A percentile compares a stretch with the other conserved stretches of the same genome.
phyloP scores from a whole-genome alignment of 495 filamentous ascomycete species.

The Penicillium bialowiezense region DNA sequence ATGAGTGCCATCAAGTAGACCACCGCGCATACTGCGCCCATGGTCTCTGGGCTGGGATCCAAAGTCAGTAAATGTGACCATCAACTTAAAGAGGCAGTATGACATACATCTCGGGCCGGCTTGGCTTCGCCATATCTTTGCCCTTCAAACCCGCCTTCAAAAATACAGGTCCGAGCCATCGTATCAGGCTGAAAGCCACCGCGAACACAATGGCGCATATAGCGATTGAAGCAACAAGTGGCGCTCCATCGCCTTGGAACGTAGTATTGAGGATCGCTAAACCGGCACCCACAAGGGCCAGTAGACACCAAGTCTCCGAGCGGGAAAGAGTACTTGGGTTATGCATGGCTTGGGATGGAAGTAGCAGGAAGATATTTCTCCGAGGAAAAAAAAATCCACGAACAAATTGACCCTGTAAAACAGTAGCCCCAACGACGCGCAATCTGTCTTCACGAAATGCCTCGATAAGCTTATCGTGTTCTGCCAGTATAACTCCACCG shows the following conservation, averaged over 20 bases:
- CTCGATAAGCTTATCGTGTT: constrained; percentile 29
- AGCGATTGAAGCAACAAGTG: constrained; percentile 82
- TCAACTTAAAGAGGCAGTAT: background rate
- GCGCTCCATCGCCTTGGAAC: constrained; percentile 81
- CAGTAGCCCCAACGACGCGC: no score
- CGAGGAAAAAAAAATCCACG: background rate
- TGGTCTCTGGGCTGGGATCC: constrained; percentile 74
- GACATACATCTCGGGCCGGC: constrained; percentile 68
- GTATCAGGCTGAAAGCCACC: constrained; percentile 75
- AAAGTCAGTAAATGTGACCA: constrained; percentile 16
- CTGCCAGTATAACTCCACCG: constrained; percentile 30
- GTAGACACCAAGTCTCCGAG: constrained; percentile 68
- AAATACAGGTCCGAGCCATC: constrained; percentile 92
- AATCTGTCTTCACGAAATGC: constrained; percentile 31
- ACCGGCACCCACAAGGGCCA: constrained; percentile 65
- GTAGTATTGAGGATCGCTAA: constrained; percentile 75
- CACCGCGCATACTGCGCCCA: constrained; percentile 93
- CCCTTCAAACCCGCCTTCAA: constrained; percentile 88
- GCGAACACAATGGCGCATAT: constrained; percentile 83
- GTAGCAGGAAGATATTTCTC: background rate
- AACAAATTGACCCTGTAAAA: constrained; percentile 9
- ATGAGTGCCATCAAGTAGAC: constrained; percentile 87
- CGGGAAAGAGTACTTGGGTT: constrained; percentile 50
- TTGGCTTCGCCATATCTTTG: constrained; percentile 81
- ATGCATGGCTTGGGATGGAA: constrained; percentile 38